These are phyloP conservation scores for Zelopaecilomyces penicillatus DNA, from an alignment of 2,329 filamentous ascomycete genomes.

Conservation along the genomic window DNA sequence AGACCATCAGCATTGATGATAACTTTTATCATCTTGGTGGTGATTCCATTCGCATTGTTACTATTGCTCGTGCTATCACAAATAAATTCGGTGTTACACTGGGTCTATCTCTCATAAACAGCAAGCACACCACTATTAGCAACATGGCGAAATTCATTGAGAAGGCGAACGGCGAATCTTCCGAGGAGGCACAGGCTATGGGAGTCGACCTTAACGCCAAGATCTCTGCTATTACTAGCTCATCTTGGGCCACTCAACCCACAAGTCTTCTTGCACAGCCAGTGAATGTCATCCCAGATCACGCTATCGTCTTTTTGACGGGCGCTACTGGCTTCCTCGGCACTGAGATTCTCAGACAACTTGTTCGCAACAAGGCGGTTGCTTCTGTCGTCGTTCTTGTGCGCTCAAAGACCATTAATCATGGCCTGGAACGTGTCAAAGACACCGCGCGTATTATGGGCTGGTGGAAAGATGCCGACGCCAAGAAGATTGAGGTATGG, in stretches of 20 bases:
- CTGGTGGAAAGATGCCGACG: constrained; percentile 4
- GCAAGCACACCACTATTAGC: constrained; percentile 12
- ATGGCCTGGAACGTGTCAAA: constrained; percentile 4
- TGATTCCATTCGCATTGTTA: constrained; percentile 15
- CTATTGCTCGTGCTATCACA: constrained; percentile 9
- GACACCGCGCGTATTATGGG: constrained; percentile 1
- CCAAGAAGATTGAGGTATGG: constrained; percentile 5
- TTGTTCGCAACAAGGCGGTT: constrained; percentile 2
- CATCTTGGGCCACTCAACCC: background rate
- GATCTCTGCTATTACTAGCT: constrained; percentile 1
- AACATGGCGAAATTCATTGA: constrained; percentile 12
- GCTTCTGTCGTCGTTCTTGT: constrained; percentile 2
- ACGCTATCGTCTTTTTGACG: constrained; percentile 10
- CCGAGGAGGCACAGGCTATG: background rate
- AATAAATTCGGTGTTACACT: constrained; percentile 10
- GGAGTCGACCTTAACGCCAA: background rate
- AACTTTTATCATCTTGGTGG: constrained; percentile 15
- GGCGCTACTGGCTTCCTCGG: constrained; percentile 14
- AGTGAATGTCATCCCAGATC: constrained; percentile 1
- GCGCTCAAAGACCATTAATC: background rate
- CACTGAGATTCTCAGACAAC: constrained; percentile 5
- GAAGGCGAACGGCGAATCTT: background rate
- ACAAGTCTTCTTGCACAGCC: background rate
- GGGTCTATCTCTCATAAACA: constrained; percentile 11
- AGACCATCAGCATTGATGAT: constrained; percentile 11